Evolutionary conservation across 345 rosid genomes (phyloP).

Genomic region (Camelina neglecta): DNA sequence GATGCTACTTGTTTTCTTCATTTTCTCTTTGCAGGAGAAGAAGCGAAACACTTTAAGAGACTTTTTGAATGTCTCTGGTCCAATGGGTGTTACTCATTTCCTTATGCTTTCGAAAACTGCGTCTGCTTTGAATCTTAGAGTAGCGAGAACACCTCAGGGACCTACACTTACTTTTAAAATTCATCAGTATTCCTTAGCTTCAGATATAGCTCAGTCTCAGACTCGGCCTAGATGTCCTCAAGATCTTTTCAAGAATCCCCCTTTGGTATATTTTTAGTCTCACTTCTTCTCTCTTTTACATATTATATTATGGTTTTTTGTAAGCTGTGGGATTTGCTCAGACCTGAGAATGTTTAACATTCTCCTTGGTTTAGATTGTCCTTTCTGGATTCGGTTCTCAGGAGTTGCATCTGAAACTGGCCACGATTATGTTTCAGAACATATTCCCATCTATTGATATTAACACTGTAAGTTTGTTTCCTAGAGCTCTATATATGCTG

Average conservation of each 20-base stretch:
- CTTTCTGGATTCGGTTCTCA: slow-evolving; percentile 90
- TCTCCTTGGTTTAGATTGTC: slow-evolving; percentile 65
- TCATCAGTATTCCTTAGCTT: slow-evolving; percentile 72
- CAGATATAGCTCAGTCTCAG: slow-evolving; percentile 86
- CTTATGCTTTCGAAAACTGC: slow-evolving; percentile 83
- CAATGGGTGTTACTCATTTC: slow-evolving; percentile 97
- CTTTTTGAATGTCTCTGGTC: slow-evolving; percentile 90
- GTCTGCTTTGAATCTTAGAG: slow-evolving; percentile 66
- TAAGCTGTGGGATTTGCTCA: neutral
- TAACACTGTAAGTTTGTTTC: slow-evolving; percentile 70
- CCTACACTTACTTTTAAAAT: slow-evolving; percentile 89
- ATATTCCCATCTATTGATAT: slow-evolving; percentile 92
- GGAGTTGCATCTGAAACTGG: slow-evolving; percentile 86
- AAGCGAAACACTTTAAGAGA: slow-evolving; percentile 81
- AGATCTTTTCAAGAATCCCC: slow-evolving; percentile 87
- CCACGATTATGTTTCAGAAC: slow-evolving; percentile 91
- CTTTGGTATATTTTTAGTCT: slow-evolving; percentile 60
- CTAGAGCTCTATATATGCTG: slow-evolving; percentile 14
- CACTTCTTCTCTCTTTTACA: neutral
- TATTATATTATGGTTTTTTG: neutral
- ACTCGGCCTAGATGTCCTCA: slow-evolving; percentile 86
- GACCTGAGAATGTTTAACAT: neutral
- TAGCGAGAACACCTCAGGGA: slow-evolving; percentile 96
- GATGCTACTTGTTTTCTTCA: neutral
- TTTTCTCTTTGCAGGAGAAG: slow-evolving; percentile 70